Evolutionary conservation across 495 filamentous ascomycete species (phyloP), one percentile per base, ranked within the genome.

Genomic region (Pseudomonodictys pantanalensis): DNA sequence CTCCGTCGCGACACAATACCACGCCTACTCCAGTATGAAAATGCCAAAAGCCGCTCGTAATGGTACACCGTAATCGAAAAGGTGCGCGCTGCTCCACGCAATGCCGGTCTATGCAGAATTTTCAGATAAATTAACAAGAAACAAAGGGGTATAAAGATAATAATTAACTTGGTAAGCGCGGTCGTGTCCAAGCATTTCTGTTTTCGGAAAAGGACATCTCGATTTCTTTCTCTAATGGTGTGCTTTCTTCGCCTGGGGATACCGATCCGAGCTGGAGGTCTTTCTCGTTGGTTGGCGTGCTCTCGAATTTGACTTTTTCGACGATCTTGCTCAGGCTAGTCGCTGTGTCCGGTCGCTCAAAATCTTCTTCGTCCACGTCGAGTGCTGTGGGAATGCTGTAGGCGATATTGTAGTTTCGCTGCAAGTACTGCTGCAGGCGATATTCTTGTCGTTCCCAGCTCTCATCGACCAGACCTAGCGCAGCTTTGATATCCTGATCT

Each of bases 381-480:
- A 71, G 52, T 8, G 58, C 30, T 1, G 65, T 67, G 2, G 63
- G 58, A 39, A 76, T 60, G 9, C 79, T 79, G 42, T 83, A 69
- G 0, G 76, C 76, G 11, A 86, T 60, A 44, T 82, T 79, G 65
- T 78, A 81, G 67, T 89, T 90, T 10, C 86, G 79, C 26, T 75
- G 72, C 17, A 89, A 77, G 60, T 84, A 87, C 49, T 77, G 72
- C 17, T 77, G 72, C 29, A 88, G 67, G 24, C 83, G 78, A 30
- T 73, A 72, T 20, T 79, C 73, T 67, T 89, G 83, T 4, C 72
- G 68, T 26, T 84, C 79, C 86, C 86, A 90, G 67, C 81, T 83
- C 18, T 79, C 77, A 43, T 78, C 77, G 32, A 90, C 65, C 0
- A 83, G 75, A 20, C 74, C 69, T 32, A 88, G 69, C 3, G 73